Base-by-base conservation (phyloP, 2,329 filamentous ascomycete species). In the Nemania sp. region DNA sequence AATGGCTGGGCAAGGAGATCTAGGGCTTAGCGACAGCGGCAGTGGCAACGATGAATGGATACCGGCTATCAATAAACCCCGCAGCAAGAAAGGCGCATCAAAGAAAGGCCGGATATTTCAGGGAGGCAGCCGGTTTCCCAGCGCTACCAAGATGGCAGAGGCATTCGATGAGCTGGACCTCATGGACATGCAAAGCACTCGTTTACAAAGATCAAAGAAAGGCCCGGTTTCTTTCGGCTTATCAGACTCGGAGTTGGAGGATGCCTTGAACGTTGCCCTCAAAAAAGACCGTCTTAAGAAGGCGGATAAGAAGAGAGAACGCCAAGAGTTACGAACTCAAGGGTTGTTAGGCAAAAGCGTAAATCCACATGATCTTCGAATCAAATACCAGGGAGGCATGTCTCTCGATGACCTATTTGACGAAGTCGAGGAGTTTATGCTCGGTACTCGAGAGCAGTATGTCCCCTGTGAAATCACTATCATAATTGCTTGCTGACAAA, bases 131-230 rank as follows among this genome's bases (percentile, higher is more conserved):
- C 64, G 68, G 41, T 74, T 71, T 47, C 70, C 72, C 6, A 76
- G 68, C 52, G 75, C 76, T 24, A 69, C 70, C 19, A 65, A 70
- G 28, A 70, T 77, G 59, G 72, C 73, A 8, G 70, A 86, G 52
- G 73, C 72, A 2, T 81, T 84, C 56, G 84, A 87, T 56, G 88
- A 84, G 7, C 86, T 96, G 59, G 91, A 96, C 66, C 77, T 95
- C 39, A 93, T 94, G 86, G 90, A 96, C 65, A 90, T 89, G 73
- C 81, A 89, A 14, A 80, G 86, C 22, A 84, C 86, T 1, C 90
- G 84, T 48, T 70, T 91, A 5, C 81, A 78, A 50, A 70, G 71
- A 39, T 83, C 80, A 57, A 86, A 83, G 60, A 90, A 89, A 69
- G 84, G 83, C 37, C 77, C 79, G 12, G 81, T 82, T 57, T 77